Evolutionary conservation across 495 filamentous ascomycete genomes (phyloP).

Genomic region (Penicillium verhagenii): DNA sequence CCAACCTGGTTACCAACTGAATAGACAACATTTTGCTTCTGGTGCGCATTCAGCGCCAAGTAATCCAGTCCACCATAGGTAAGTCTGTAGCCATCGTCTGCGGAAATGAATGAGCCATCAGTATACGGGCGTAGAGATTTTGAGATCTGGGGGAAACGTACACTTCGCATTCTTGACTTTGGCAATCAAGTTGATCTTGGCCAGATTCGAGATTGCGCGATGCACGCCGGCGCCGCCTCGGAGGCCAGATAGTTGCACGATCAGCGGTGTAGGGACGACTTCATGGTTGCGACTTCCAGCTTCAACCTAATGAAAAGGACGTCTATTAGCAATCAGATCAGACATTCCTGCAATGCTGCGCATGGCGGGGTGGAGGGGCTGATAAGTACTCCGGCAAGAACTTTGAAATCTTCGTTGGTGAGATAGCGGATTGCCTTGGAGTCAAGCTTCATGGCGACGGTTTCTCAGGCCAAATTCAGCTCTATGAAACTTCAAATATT

Average conservation of each 20-base stretch:
- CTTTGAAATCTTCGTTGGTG: constrained; percentile 87
- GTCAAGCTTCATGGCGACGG: constrained; percentile 78
- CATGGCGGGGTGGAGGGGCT: constrained; percentile 24
- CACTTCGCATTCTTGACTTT: constrained; percentile 92
- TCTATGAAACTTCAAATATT: neutral
- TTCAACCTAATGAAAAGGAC: constrained; percentile 63
- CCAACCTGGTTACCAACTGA: constrained; percentile 93
- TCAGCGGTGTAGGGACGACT: constrained; percentile 87
- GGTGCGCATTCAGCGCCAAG: constrained; percentile 85
- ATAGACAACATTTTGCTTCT: constrained; percentile 74
- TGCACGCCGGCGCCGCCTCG: constrained; percentile 83
- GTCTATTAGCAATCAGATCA: neutral
- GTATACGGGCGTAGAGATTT: neutral
- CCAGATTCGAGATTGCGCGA: constrained; percentile 81
- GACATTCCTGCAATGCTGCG: neutral
- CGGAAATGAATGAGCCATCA: constrained; percentile 1
- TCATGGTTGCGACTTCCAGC: constrained; percentile 95
- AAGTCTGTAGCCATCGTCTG: constrained; percentile 93
- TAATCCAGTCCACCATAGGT: constrained; percentile 98
- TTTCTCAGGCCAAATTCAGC: neutral
- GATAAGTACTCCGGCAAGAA: constrained; percentile 77
- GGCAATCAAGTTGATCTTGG: constrained; percentile 89
- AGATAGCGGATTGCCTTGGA: constrained; percentile 89
- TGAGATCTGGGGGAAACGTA: constrained; percentile 25
- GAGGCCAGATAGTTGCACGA: constrained; percentile 77